phyloP scores from a whole-genome alignment of 305 asterid genomes.

The Caryopteris hybrid region DNA sequence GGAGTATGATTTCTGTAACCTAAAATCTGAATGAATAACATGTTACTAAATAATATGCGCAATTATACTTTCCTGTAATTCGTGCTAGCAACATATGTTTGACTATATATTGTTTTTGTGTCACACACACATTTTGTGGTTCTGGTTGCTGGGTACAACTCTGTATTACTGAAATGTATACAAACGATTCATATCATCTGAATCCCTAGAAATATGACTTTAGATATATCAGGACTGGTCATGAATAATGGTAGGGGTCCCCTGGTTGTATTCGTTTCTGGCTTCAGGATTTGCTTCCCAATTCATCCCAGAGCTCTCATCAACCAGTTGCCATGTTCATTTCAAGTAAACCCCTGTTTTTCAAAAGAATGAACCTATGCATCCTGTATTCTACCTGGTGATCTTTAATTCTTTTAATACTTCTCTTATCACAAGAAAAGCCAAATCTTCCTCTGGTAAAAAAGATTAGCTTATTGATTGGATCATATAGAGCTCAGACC shows the following conservation, averaged over 20 bases:
- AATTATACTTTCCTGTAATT: neutral
- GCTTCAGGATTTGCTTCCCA: neutral
- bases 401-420: neutral
- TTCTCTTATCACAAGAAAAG: neutral
- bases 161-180: neutral
- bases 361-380: neutral
- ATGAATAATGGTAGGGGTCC: neutral
- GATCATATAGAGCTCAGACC: neutral
- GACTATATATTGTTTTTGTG: neutral
- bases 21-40: neutral
- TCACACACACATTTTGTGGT: neutral
- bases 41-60: neutral
- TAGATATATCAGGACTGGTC: neutral
- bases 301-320: neutral
- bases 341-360: neutral
- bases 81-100: neutral
- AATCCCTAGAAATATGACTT: neutral
- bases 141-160: neutral
- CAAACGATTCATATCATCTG: neutral
- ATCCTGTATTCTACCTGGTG: neutral
- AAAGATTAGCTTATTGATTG: neutral
- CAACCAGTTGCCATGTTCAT: neutral
- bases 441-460: neutral
- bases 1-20: conserved; percentile 44
- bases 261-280: neutral